Percentiles rank a stretch among this genome's conserved stretches.
These are phyloP conservation scores for Raphanus sativus DNA, from an alignment of 345 rosid genomes.

Conservation along the genomic window DNA sequence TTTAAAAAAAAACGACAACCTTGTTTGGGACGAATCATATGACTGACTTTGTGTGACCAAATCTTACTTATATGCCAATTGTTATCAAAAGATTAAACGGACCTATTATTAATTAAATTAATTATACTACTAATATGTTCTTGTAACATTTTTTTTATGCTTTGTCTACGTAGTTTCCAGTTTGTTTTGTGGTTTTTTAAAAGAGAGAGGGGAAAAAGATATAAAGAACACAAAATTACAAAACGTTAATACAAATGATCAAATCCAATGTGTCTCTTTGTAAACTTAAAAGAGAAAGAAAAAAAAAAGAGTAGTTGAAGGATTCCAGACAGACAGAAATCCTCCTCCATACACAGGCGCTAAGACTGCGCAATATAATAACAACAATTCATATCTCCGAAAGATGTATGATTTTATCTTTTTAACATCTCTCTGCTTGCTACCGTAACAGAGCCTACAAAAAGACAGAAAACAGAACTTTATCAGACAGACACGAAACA, in stretches of 20 bases:
- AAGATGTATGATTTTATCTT: neutral
- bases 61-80: neutral
- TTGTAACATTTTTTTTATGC: neutral
- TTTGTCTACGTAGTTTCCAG: neutral
- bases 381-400: conserved; percentile 3
- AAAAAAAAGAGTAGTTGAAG: neutral
- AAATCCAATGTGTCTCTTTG: neutral
- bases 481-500: neutral
- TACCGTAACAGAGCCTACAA: conserved; percentile 38
- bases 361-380: neutral
- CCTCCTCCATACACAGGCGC: neutral
- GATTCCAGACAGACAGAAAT: neutral
- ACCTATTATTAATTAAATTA: neutral
- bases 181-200: neutral
- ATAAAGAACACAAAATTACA: neutral
- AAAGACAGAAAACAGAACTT: neutral
- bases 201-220: neutral
- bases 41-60: conserved; percentile 7
- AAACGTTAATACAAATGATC: neutral
- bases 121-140: neutral
- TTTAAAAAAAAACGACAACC: neutral
- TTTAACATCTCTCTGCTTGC: conserved; percentile 3
- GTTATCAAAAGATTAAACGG: conserved; percentile 10
- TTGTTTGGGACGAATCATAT: conserved; percentile 1
- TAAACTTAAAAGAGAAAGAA: neutral